phyloP scores from a whole-genome alignment of 176 grass and related monocot species.

The Typha latifolia region DNA sequence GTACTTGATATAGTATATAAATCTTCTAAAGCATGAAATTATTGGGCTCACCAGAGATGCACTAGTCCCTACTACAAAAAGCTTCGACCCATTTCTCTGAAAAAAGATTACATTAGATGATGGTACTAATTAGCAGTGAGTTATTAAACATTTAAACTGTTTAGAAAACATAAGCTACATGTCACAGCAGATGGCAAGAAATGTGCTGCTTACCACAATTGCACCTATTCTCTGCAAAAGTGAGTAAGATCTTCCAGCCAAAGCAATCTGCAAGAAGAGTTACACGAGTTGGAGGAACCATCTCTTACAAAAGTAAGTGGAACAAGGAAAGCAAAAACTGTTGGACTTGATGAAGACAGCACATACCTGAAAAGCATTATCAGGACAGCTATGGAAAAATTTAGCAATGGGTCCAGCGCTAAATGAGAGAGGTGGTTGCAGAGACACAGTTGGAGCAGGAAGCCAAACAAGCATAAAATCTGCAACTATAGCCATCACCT shows the following conservation, averaged over 20 bases:
- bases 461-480: constrained; percentile 98
- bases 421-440: constrained; percentile 52
- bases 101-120: constrained; percentile 22
- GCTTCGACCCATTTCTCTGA: constrained; percentile 80
- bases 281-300: not conserved
- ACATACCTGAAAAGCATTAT: constrained; percentile 84
- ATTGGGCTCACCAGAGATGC: constrained; percentile 59
- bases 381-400: constrained; percentile 76
- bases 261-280: constrained; percentile 45
- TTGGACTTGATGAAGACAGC: not conserved
- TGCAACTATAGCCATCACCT: constrained; percentile 89
- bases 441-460: constrained; percentile 79
- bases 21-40: constrained; percentile 5
- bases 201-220: constrained; percentile 50
- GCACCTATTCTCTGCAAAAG: constrained; percentile 82
- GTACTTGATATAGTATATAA: not conserved
- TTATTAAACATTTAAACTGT: not conserved
- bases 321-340: not conserved
- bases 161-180: not conserved
- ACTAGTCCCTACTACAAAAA: constrained; percentile 64
- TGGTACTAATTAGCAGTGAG: constrained; percentile 3
- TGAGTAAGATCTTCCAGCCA: constrained; percentile 73
- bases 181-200: not conserved
- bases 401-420: constrained; percentile 60
- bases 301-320: not conserved